Evolutionary conservation across 805 yeast species (phyloP), one percentile per base, ranked within the genome.

Genomic region (Yamadazyma sp.): DNA sequence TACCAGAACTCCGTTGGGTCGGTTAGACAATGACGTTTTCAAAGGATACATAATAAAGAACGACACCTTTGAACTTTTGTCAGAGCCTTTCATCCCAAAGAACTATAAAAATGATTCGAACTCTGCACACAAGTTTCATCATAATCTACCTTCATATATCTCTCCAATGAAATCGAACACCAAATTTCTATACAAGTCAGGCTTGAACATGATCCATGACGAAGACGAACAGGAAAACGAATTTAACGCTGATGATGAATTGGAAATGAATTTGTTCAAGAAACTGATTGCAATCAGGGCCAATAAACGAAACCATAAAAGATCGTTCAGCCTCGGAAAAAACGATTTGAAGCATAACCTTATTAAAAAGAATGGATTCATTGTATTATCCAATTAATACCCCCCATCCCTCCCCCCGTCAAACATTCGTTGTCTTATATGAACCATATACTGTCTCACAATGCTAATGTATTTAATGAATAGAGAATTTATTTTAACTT

Each of bases 261-360:
- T 53, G 21, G 57, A 53, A 19, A 41, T 46, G 14, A 46, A 49
- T 26, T 38, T 57, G 6, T 47, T 50, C 14, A 47, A 47, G 23
- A 59, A 53, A 47, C 41, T 46, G 12, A 45, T 47, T 38, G 26
- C 44, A 29, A 40, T 46, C n/a, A 54, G 48, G 36, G 11, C 25
- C 6, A 10, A 18, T 7, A 25, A 27, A 5, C 14, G 24, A 22
- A 23, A 21, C 12, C 62, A 57, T 38, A 57, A 53, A 37, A 52
- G 72, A 34, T 57, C 69, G 16, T 47, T 59, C 47, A 65, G 71
- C 15, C 66, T 64, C 17, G 72, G 71, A 2, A 62, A 57, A 28
- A 67, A 67, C 46, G 61, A 56, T 24, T 50, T 62, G 30, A 67
- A 66, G 46, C 48, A 53, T 34, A 50, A 50, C 24, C 54, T 67